Conservation (phyloP, 1,284 basidiomycete genomes). For the Amylostereum areolatum region DNA sequence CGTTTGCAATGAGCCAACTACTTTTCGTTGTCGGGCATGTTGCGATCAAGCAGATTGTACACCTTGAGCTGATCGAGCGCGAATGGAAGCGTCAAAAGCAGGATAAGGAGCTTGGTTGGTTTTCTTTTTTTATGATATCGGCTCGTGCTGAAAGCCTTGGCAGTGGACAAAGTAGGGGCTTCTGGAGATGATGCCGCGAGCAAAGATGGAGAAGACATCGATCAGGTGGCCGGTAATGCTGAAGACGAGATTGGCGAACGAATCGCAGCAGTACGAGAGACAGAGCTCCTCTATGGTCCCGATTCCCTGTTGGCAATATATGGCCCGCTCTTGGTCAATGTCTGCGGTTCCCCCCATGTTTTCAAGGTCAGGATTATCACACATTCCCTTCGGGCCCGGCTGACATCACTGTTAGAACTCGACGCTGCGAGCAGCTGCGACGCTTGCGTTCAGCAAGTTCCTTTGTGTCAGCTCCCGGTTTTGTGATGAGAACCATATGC, state of each 20-base stretch:
- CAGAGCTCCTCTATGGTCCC: slow-evolving; percentile 82
- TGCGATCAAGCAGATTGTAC: slow-evolving; percentile 96
- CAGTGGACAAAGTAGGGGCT: slow-evolving; percentile 48
- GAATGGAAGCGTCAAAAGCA: slow-evolving; percentile 97
- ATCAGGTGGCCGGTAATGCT: slow-evolving; percentile 95
- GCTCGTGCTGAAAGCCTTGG: slow-evolving; percentile 22
- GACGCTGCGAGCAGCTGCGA: slow-evolving; percentile 82
- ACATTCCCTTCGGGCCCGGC: background rate
- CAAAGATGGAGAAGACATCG: slow-evolving; percentile 85
- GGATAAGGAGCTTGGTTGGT: slow-evolving; percentile 71
- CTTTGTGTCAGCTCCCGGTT: slow-evolving; percentile 94
- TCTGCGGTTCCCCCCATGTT: slow-evolving; percentile 83
- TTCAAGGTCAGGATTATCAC: slow-evolving; percentile 58
- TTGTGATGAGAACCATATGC: slow-evolving; percentile 84
- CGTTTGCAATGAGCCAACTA: slow-evolving; percentile 86
- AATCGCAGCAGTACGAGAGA: slow-evolving; percentile 79
- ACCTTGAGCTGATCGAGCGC: slow-evolving; percentile 93
- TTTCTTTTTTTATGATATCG: background rate
- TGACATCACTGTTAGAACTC: slow-evolving; percentile 55
- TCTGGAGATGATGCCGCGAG: slow-evolving; percentile 26
- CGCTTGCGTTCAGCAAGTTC: slow-evolving; percentile 90
- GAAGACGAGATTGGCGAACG: slow-evolving; percentile 98
- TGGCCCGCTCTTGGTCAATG: slow-evolving; percentile 86
- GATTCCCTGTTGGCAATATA: slow-evolving; percentile 83
- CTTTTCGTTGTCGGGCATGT: slow-evolving; percentile 95